Evolutionary conservation across 176 grass and related monocot species (phyloP), one percentile per base, ranked within the genome.

Genomic region (Oryza glaberrima): DNA sequence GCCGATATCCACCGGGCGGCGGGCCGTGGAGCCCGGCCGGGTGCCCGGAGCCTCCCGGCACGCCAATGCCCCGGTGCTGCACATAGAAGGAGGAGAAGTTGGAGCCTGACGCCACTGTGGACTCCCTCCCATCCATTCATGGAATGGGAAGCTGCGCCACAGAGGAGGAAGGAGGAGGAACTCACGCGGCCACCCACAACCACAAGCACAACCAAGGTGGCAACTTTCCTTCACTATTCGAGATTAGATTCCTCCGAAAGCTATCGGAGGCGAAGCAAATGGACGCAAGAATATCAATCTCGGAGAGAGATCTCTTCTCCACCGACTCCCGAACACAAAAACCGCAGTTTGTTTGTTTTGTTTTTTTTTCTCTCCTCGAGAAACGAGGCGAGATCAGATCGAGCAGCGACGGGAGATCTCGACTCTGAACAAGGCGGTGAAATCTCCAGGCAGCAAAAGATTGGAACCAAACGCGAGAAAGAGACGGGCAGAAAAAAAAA

Each of bases 41-140:
- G 41, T 76, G 83, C 44, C 65, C 73, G 6, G 80, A 19, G 26
- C 9, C 84, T 20, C 79, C 73, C 3, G 84, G 88, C 34, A 43
- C 46, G 1, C 81, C 76, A 44, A 87, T 76, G 63, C 70, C 81
- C 43, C 84, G 76, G 76, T 90, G 89, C 84, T 90, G 89, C 52
- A 46, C 48, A 52, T 87, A 90, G 81, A 90, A 90, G 6, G 89
- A 83, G 2, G 89, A 86, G 80, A 87, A 86, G 81, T 87, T 87
- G 38, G 89, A 44, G 41, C 85, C 89, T 43, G 89, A 90, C 40
- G 89, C 65, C 51, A 86, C 84, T 34, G 84, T 90, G 69, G 89
- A 90, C 76, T 90, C 89, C 89, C 89, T 87, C 34, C 89, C 89
- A 78, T 90, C 89, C 89, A 90, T 90, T 90, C 89, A 90, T 90